These are phyloP conservation scores for Camelina neglecta DNA, from an alignment of 345 rosid species.

Conservation along the genomic window DNA sequence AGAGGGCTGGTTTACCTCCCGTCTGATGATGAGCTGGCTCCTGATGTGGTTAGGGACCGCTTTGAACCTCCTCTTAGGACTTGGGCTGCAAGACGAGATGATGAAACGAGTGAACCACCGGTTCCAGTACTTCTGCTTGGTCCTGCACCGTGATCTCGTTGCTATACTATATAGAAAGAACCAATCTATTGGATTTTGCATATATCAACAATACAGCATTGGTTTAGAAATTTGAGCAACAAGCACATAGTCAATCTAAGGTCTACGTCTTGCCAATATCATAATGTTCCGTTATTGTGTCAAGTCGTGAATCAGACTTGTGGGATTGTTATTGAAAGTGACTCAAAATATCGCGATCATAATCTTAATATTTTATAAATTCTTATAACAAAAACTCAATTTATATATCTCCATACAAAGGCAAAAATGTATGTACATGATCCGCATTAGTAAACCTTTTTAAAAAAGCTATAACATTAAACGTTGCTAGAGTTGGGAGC, in stretches of 20 bases:
- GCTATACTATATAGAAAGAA: conserved; percentile 8
- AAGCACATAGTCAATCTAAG: neutral
- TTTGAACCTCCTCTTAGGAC: conserved; percentile 87
- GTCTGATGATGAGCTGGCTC: conserved; percentile 70
- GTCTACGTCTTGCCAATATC: conserved; percentile 1
- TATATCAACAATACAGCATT: neutral
- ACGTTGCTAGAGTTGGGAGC: neutral
- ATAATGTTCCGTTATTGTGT: neutral
- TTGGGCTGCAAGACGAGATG: conserved; percentile 56
- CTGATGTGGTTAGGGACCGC: conserved; percentile 73
- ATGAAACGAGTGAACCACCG: conserved; percentile 28
- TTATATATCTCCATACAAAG: conserved; percentile 3
- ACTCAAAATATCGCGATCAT: neutral
- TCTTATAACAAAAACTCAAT: neutral
- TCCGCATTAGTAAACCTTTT: neutral
- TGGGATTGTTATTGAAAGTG: neutral
- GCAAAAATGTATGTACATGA: conserved; percentile 37
- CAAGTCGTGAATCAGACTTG: neutral
- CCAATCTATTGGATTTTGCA: neutral
- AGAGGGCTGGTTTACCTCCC: conserved; percentile 80
- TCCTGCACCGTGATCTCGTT: conserved; percentile 45
- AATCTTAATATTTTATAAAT: neutral
- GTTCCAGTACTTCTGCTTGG: conserved; percentile 66
- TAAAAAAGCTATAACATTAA: neutral
- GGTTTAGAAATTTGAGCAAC: neutral